Conservation (phyloP, 2,329 filamentous ascomycete species). For the Pseudofabraea citricarpa region DNA sequence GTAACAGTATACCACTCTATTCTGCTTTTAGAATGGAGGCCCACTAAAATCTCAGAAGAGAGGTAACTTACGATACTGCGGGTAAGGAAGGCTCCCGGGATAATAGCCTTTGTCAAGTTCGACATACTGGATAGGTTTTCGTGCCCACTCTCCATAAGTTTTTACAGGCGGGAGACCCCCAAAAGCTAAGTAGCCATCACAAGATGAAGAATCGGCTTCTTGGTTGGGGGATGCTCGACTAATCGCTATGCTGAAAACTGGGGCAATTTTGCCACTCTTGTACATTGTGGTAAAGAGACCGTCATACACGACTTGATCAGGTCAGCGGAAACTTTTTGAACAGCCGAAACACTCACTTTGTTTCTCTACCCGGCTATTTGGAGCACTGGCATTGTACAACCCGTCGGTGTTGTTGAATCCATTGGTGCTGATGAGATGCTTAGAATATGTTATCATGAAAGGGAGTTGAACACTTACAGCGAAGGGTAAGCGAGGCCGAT, state of each 20-base stretch:
- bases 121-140: constrained; percentile 11
- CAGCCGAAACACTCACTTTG: no score
- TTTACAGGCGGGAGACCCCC: constrained; percentile 43
- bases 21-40: background rate
- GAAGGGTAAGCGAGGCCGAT: constrained; percentile 46
- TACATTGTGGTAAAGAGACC: constrained; percentile 47
- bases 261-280: constrained; percentile 34
- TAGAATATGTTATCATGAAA: no score
- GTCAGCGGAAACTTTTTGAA: background rate
- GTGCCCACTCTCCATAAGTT: constrained; percentile 6
- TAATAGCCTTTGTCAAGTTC: background rate
- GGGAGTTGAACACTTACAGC: constrained; percentile 23
- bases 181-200: constrained; percentile 43
- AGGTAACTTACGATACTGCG: constrained; percentile 3
- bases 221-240: constrained; percentile 18
- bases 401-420: background rate
- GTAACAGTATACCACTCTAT: constrained; percentile 11
- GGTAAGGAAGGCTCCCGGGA: constrained; percentile 5
- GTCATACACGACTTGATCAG: constrained; percentile 32
- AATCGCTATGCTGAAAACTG: constrained; percentile 45
- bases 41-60: background rate
- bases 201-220: constrained; percentile 26
- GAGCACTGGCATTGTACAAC: no score
- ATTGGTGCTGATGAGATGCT: no score
- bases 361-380: no score